A percentile compares a stretch with the other conserved stretches of the same genome.
Evolutionary conservation across 2,329 filamentous ascomycete species (phyloP).

Genomic region (Penicillium hordei): DNA sequence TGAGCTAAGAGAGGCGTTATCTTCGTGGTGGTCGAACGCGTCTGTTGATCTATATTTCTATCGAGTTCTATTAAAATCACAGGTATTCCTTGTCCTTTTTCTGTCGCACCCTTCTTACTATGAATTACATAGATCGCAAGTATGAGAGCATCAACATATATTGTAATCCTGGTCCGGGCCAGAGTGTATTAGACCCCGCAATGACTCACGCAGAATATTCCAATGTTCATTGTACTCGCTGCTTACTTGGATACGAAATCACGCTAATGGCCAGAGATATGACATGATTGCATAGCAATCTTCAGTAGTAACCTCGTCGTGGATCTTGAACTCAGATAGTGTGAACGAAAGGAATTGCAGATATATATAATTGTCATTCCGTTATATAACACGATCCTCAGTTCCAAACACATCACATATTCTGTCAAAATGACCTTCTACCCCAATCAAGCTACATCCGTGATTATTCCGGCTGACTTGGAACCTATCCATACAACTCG

Average conservation of each 20-base stretch:
- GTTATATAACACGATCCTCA: background rate
- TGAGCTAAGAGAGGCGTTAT: too few species aligned
- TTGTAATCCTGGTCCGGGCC: background rate
- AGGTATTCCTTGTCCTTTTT: background rate
- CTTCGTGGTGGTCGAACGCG: background rate
- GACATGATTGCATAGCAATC: background rate
- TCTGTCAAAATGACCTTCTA: slow-evolving; percentile 11
- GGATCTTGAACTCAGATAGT: background rate
- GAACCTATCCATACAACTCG: slow-evolving; percentile 16
- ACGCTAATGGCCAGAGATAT: background rate
- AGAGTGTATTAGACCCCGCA: background rate
- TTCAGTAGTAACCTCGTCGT: too few species aligned
- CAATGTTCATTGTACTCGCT: too few species aligned
- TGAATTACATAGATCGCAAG: background rate
- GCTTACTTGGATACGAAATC: background rate
- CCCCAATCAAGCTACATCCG: slow-evolving; percentile 13
- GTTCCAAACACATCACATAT: background rate
- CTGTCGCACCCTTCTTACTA: background rate
- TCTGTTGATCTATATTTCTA: too few species aligned
- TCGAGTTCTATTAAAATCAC: background rate
- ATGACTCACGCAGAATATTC: background rate
- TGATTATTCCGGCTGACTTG: slow-evolving; percentile 12
- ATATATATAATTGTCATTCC: background rate
- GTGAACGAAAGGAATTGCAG: background rate
- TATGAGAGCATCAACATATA: background rate